Percentiles rank a stretch among this genome's conserved stretches.
phyloP scores from a whole-genome alignment of 2,329 filamentous ascomycete species.

The Venturia effusa region DNA sequence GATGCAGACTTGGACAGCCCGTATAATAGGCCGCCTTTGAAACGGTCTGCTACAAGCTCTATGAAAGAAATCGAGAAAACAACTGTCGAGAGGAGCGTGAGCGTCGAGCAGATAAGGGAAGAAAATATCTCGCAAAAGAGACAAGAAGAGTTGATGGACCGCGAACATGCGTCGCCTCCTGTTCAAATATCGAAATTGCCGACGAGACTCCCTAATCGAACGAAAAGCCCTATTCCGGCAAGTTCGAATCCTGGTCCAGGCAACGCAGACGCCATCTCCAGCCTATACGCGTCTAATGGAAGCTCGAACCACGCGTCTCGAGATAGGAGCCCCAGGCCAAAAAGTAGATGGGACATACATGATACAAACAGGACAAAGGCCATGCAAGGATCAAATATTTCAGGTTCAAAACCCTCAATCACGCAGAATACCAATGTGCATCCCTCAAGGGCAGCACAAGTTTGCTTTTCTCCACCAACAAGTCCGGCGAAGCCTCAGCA shows the following conservation, averaged over 20 bases:
- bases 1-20: background rate
- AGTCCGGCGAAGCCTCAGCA: background rate
- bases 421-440: background rate
- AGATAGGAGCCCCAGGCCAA: background rate
- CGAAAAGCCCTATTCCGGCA: background rate
- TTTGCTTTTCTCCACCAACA: background rate
- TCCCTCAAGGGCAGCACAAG: background rate
- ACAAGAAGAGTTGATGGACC: background rate
- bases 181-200: background rate
- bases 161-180: background rate
- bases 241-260: background rate
- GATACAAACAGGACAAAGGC: background rate
- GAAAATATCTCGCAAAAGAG: background rate
- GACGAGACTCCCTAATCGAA: background rate
- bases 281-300: background rate
- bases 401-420: background rate
- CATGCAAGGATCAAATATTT: background rate
- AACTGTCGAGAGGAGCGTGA: background rate
- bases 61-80: background rate
- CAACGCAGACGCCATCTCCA: background rate
- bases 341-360: background rate
- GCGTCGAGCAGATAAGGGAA: background rate
- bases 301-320: background rate
- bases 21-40: background rate
- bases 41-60: background rate